Base-by-base conservation (phyloP, 768 basidiomycete species). In the Trichaptum fuscoviolaceum region DNA sequence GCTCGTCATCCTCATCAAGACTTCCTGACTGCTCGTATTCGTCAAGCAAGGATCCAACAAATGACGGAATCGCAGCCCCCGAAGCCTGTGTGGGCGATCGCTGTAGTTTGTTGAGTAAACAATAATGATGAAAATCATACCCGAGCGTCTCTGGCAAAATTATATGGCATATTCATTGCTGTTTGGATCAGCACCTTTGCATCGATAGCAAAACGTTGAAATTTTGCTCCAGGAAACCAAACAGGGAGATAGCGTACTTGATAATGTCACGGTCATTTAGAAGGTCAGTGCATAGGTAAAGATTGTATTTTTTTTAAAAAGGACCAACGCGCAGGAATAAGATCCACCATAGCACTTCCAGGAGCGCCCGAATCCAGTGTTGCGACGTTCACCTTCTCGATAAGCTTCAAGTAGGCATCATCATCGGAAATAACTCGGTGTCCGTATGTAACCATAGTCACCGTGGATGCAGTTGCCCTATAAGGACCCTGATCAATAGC, bases 291-390 rank as follows among this genome's bases (percentile, higher is more conserved):
- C 5, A 12, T 30, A 30, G 30, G 30, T 8, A 30, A 36, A 30
- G 62, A 58, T 23, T 17, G 23, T 9, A 23, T 6, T 24, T 18
- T 60, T 7, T 24, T 30, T n/a, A n/a, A n/a, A n/a, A n/a, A 58
- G 57, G 42, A 64, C 73, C 62, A 67, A 79, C 79, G 58, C 20
- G 69, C 67, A 15, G 73, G 74, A 67, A 81, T 58, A 68, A 71
- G 25, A 60, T 77, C 76, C 12, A 74, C 74, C 5, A 75, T 74
- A 57, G 76, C 76, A 52, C 77, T 75, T 1, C 80, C 80, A 9
- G 81, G 75, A 6, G 67, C 42, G 3, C 42, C 42, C 15, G 42
- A 12, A 6, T 12, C 20, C 12, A 52, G 42, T 1, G 72, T 57
- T 1, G 70, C 65, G 4, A 58, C 18, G 5, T 70, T 66, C 26